phyloP scores from a whole-genome alignment of 345 rosid genomes.

The Barbarea vulgaris region DNA sequence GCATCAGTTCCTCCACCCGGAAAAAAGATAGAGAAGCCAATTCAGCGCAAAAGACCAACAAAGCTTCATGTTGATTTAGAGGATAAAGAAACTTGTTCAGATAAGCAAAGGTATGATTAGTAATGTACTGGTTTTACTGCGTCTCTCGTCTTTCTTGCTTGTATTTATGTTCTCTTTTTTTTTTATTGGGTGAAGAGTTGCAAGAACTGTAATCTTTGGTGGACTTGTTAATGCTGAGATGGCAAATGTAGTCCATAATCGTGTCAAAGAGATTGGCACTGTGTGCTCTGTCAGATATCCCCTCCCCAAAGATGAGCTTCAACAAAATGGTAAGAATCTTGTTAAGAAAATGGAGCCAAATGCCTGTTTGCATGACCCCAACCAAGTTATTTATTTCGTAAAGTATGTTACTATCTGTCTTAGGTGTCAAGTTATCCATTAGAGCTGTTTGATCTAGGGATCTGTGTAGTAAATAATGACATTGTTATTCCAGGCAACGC shows the following conservation, averaged over 20 bases:
- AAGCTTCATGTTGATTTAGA: conserved; percentile 49
- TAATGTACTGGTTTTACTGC: background rate
- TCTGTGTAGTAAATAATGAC: background rate
- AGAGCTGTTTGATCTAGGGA: conserved; percentile 7
- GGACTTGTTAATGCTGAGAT: conserved; percentile 69
- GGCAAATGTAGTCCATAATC: conserved; percentile 70
- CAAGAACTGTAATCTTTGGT: conserved; percentile 89
- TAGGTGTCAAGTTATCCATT: background rate
- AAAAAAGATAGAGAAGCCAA: conserved; percentile 46
- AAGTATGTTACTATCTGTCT: background rate
- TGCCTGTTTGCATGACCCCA: background rate
- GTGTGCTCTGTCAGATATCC: conserved; percentile 86
- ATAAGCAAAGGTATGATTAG: conserved; percentile 73
- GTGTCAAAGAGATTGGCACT: conserved; percentile 65
- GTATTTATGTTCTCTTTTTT: background rate
- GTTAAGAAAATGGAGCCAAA: background rate
- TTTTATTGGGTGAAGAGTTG: conserved; percentile 58
- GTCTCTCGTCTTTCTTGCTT: background rate
- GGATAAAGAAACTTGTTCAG: conserved; percentile 78
- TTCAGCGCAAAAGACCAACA: conserved; percentile 53
- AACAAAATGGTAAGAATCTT: conserved; percentile 62
- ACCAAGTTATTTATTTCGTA: background rate
- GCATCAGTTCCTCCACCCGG: conserved; percentile 39
- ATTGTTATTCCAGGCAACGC: conserved; percentile 10
- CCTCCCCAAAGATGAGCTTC: conserved; percentile 70